Conservation (phyloP, 1,139 yeast species). For the Pichia sp. region DNA sequence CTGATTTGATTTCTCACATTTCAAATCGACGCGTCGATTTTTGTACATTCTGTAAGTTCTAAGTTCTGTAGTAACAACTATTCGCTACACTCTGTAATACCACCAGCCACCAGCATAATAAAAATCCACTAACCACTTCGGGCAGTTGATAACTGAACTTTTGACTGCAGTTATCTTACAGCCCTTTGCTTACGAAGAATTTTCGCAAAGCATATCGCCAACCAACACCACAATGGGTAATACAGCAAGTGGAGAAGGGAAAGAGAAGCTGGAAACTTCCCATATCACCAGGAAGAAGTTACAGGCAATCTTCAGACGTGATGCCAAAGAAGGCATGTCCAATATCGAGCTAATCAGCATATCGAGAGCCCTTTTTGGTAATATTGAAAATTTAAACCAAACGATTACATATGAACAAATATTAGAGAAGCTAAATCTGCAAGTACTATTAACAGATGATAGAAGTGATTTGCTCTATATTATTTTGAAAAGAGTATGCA, state of each 20-base stretch:
- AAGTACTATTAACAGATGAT: not conserved
- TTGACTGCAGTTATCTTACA: too few species aligned
- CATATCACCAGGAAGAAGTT: conserved; percentile 3
- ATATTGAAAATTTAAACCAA: conserved; percentile 7
- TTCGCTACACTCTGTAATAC: too few species aligned
- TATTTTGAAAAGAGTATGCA: conserved; percentile 5
- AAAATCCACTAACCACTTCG: too few species aligned
- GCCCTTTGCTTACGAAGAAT: too few species aligned
- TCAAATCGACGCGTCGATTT: conserved; percentile 3
- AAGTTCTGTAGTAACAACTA: too few species aligned
- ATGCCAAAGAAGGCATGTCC: conserved; percentile 1
- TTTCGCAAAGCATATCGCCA: too few species aligned
- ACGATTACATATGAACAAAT: conserved; percentile 1
- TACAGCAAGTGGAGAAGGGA: not conserved
- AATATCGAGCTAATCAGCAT: conserved; percentile 14
- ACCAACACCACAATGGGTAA: conserved; percentile 16
- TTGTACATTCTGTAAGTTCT: too few species aligned
- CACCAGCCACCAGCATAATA: too few species aligned
- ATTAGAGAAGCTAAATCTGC: conserved; percentile 1
- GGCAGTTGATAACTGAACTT: too few species aligned
- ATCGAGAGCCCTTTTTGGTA: conserved; percentile 10
- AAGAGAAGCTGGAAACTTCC: not conserved
- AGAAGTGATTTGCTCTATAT: conserved; percentile 1
- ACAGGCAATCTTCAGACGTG: conserved; percentile 1
- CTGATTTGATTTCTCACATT: too few species aligned